Percentiles rank a stretch among this genome's conserved stretches.
phyloP scores from a whole-genome alignment of 2,329 filamentous ascomycete species.

The Neonectria sp. region DNA sequence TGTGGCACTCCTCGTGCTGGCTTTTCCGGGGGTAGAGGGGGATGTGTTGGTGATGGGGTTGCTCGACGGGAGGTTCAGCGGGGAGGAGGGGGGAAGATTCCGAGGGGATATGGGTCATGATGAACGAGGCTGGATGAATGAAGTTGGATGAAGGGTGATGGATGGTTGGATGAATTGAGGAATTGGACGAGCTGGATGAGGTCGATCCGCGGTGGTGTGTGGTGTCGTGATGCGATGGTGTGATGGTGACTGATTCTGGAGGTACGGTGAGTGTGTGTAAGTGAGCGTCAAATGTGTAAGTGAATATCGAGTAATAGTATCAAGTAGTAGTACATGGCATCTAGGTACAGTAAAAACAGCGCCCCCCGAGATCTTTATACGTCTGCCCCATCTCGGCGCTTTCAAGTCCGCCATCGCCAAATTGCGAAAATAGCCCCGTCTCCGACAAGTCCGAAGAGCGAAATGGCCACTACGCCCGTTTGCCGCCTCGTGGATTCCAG shows the following conservation, averaged over 20 bases:
- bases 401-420: background rate
- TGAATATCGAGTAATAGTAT: constrained; percentile 4
- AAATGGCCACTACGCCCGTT: constrained; percentile 1
- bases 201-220: background rate
- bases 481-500: background rate
- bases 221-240: background rate
- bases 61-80: constrained; percentile 50
- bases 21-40: constrained; percentile 43
- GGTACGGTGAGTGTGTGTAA: background rate
- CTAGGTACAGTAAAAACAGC: constrained; percentile 17
- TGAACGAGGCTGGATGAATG: background rate
- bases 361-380: constrained; percentile 30
- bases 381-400: background rate
- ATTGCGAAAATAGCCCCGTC: constrained; percentile 28
- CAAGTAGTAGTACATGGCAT: constrained; percentile 10
- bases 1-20: constrained; percentile 45
- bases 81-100: constrained; percentile 53
- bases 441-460: constrained; percentile 19
- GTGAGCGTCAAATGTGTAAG: constrained; percentile 7
- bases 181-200: too few species aligned
- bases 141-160: constrained; percentile 10
- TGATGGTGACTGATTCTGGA: background rate
- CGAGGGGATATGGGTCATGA: constrained; percentile 47
- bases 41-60: constrained; percentile 42
- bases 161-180: background rate